Percentiles rank a stretch among this genome's conserved stretches.
These are phyloP conservation scores for Trichosporon coremiiforme DNA, from an alignment of 1,284 basidiomycete genomes.

Conservation along the genomic window DNA sequence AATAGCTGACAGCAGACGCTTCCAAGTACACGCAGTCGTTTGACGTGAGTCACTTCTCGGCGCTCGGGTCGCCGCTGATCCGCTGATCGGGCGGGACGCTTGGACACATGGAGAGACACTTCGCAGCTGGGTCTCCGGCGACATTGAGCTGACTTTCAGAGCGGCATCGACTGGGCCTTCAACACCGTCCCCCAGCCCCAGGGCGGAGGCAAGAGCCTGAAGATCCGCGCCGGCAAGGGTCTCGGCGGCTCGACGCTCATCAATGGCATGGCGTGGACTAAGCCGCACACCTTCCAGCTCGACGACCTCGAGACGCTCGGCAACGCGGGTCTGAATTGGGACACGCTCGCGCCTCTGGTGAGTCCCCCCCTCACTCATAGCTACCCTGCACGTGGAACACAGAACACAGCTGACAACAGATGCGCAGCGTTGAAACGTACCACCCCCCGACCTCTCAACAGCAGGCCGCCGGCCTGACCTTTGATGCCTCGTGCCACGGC, in stretches of 20 bases:
- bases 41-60: slow-evolving; percentile 27
- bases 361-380: slow-evolving; percentile 8
- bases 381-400: too few species aligned
- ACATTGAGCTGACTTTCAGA: slow-evolving; percentile 23
- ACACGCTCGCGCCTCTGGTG: slow-evolving; percentile 40
- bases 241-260: slow-evolving; percentile 53
- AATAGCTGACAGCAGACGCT: slow-evolving; percentile 28
- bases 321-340: slow-evolving; percentile 49
- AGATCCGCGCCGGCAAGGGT: slow-evolving; percentile 37
- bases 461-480: slow-evolving; percentile 39
- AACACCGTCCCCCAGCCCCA: slow-evolving; percentile 43
- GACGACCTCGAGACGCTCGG: slow-evolving; percentile 46
- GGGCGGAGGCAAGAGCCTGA: slow-evolving; percentile 35
- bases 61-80: neutral
- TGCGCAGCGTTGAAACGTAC: slow-evolving; percentile 43
- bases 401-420: slow-evolving; percentile 30
- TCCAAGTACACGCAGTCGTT: slow-evolving; percentile 37
- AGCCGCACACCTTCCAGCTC: slow-evolving; percentile 48
- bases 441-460: slow-evolving; percentile 34
- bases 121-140: neutral
- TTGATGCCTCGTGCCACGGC: slow-evolving; percentile 34
- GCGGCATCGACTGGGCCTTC: slow-evolving; percentile 48
- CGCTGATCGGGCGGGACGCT: neutral
- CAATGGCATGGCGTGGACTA: slow-evolving; percentile 55
- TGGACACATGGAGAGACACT: too few species aligned